Evolutionary conservation across 345 rosid species (phyloP).

Genomic region (Eucalyptus pauciflora): DNA sequence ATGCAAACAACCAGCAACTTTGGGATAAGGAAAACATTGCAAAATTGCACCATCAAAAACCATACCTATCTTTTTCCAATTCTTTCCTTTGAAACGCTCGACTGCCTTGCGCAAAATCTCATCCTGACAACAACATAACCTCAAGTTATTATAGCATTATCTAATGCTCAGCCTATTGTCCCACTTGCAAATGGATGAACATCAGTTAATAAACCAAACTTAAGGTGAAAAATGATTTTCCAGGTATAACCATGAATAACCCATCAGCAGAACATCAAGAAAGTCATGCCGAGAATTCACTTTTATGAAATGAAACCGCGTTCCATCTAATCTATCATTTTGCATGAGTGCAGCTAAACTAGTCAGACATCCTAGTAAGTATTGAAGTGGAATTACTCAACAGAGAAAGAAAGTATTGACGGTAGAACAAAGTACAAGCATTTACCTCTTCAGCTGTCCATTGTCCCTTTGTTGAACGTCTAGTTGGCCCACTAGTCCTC

Average conservation of each 20-base stretch:
- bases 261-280: background rate
- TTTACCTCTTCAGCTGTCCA: slow-evolving; percentile 98
- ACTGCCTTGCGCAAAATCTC: slow-evolving; percentile 88
- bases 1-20: background rate
- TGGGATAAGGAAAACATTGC: background rate
- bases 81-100: slow-evolving; percentile 91
- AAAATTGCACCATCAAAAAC: background rate
- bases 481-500: slow-evolving; percentile 94
- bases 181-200: background rate
- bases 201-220: background rate
- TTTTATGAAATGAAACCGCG: background rate
- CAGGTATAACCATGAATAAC: background rate
- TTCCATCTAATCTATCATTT: background rate
- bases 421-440: background rate
- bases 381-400: background rate
- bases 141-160: background rate
- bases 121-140: slow-evolving; percentile 39
- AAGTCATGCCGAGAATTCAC: background rate
- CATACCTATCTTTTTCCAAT: slow-evolving; percentile 98
- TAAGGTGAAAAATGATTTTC: background rate
- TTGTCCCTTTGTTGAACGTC: slow-evolving; percentile 97
- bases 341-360: background rate
- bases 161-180: background rate
- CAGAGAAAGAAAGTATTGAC: background rate
- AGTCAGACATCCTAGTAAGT: background rate